Evolutionary conservation across 805 yeast genomes (phyloP), one percentile per base, ranked within the genome.

Genomic region (Pichia californica): DNA sequence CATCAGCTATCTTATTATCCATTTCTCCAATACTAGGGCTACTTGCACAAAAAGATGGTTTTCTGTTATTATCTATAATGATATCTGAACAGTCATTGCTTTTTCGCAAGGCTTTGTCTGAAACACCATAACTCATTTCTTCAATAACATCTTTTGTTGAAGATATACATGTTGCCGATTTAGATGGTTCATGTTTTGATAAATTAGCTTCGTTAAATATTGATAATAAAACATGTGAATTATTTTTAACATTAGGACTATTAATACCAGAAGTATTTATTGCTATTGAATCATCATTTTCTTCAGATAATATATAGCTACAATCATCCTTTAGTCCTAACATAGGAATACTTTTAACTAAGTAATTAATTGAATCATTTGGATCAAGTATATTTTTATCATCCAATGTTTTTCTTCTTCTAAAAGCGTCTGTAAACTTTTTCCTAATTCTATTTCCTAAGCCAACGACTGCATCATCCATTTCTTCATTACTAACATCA

Each of bases 401-500:
- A 15, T 21, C 30, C 3, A 20, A 6, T 3, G 35, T n/a, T 19
- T 34, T 38, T 7, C 29, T 36, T 27, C 44, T 41, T 27, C 45
- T 47, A 37, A 58, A 57, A 1, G 76, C 79, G 38, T 68, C 69
- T 5, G 72, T 63, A 5, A 80, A 54, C 21, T 75, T 71, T 45
- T 69, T 72, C 52, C 69, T 76, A 34, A 87, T 69, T 43, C 81
- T 70, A 40, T 77, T 73, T 7, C 88, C 89, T 38, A 88, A 72
- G n/a, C 95, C 95, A 29, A 81, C 73, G 3, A 88, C 88, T 1
- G 95, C 95, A 48, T 78, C 75, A 49, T 79, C 75, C 7, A 85
- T 73, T 47, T 88, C 95, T 45, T 80, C 81, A 37, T 70, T 73
- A 2, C 82, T 70, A 7, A 83, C 81, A 30, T 74, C 73, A 40